Evolutionary conservation across 2,329 filamentous ascomycete species (phyloP).

Genomic region (Neopestalotiopsis rosae): DNA sequence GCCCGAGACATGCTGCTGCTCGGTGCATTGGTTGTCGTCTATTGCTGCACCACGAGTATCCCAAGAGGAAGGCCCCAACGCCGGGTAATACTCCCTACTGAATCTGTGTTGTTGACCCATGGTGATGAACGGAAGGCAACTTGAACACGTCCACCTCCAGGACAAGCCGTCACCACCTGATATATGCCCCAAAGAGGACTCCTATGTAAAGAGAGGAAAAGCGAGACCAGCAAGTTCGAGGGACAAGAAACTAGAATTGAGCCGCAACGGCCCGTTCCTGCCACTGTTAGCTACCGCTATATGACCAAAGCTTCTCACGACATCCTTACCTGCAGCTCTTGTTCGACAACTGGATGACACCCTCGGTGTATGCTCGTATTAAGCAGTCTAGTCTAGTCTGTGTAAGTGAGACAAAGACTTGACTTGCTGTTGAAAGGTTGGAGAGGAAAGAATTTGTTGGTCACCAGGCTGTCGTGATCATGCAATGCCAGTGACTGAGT

Average conservation of each 20-base stretch:
- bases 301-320: not conserved
- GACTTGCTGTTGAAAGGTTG: not conserved
- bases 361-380: not conserved
- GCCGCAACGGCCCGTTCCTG: slow-evolving; percentile 5
- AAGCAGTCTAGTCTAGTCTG: not conserved
- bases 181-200: not conserved
- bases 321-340: not conserved
- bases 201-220: not conserved
- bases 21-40: not conserved
- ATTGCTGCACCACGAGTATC: not conserved
- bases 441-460: not conserved
- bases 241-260: not conserved
- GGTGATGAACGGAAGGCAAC: not conserved
- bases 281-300: not conserved
- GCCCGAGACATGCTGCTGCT: not conserved
- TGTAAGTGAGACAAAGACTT: not conserved
- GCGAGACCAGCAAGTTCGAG: not conserved
- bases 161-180: not conserved
- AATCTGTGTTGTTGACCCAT: slow-evolving; percentile 16
- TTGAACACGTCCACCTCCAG: not conserved
- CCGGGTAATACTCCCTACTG: slow-evolving; percentile 6
- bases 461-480: not conserved
- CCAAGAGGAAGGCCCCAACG: not conserved
- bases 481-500: not conserved
- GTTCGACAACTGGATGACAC: not conserved